phyloP scores from a whole-genome alignment of 225 moss, liverwort and hornwort genomes.

The Antitrichia curtipendula region DNA sequence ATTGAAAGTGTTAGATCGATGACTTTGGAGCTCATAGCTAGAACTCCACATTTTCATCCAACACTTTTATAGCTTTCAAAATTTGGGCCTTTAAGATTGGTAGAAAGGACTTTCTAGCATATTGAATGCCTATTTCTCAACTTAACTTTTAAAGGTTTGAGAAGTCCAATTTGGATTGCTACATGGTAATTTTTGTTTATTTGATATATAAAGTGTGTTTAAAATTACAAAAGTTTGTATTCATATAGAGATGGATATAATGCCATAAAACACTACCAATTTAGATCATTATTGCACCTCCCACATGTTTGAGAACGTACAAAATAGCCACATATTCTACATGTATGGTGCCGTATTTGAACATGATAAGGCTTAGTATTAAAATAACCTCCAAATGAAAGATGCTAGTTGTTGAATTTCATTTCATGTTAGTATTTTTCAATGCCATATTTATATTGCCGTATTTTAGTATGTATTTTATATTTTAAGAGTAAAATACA shows the following conservation, averaged over 20 bases:
- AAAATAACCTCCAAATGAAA: neutral
- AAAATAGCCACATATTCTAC: neutral
- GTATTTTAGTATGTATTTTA: neutral
- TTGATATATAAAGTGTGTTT: neutral
- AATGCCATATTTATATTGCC: neutral
- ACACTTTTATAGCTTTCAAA: no score
- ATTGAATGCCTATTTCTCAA: neutral
- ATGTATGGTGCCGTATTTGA: neutral
- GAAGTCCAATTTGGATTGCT: neutral
- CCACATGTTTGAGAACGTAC: neutral
- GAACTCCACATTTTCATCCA: no score
- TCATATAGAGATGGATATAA: fast-evolving
- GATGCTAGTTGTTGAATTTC: neutral
- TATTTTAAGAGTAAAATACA: neutral
- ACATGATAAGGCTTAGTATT: neutral
- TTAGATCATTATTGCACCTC: neutral
- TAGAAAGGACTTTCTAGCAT: no score
- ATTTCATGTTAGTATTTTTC: neutral
- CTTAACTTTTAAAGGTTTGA: neutral
- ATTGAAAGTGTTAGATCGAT: no score
- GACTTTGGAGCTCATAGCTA: no score
- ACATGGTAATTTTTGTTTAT: neutral
- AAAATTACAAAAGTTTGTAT: neutral
- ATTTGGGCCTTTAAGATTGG: no score
- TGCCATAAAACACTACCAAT: neutral